Base-by-base conservation (phyloP, 2,329 filamentous ascomycete species). In the Plectosphaerella plurivora region DNA sequence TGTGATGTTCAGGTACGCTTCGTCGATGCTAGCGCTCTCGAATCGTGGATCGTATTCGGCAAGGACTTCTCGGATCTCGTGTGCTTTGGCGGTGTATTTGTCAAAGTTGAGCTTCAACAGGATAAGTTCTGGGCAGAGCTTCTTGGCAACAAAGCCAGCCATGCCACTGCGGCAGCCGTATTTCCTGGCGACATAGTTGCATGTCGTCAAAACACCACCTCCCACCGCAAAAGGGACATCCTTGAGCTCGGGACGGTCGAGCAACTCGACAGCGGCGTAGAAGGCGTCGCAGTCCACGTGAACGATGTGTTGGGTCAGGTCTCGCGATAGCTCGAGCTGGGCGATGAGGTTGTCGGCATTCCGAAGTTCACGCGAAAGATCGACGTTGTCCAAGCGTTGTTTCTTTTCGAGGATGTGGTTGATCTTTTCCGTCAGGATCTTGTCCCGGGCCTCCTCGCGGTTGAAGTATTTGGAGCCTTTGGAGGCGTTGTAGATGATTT, bases 251-350 rank as follows among this genome's bases (percentile, higher is more conserved):
- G 93, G 94, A 1, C 87, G 80, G 61, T 90, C 87, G 3, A 92
- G 78, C 59, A 86, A 89, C 67, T 97, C 94, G 1, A 97, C 94
- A 0, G 94, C 91, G 1, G 94, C 94, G 64, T 94, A 99, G 69
- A 99, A 99, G 15, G 94, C 94, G 73, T 99, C 94, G 69, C 94
- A 97, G 68, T 99, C 94, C 47, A 97, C 82, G 65, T 99, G 94
- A 1, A 97, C 87, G 22, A 97, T 83, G 53, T 83, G 77, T 66
- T 97, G 94, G 1, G 86, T 87, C 36, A 99, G 74, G 63, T 97
- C 92, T 46, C 94, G 81, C 1, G 80, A 78, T 8, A 84, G 65
- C 63, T 99, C 94, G 18, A 97, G 79, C 61, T 93, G 84, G 1
- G 84, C 77, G 50, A 97, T 86, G 55, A 90, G 84, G 55, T 89